phyloP scores from a whole-genome alignment of 2,329 filamentous ascomycete species.

The Fusarium transvaalense region DNA sequence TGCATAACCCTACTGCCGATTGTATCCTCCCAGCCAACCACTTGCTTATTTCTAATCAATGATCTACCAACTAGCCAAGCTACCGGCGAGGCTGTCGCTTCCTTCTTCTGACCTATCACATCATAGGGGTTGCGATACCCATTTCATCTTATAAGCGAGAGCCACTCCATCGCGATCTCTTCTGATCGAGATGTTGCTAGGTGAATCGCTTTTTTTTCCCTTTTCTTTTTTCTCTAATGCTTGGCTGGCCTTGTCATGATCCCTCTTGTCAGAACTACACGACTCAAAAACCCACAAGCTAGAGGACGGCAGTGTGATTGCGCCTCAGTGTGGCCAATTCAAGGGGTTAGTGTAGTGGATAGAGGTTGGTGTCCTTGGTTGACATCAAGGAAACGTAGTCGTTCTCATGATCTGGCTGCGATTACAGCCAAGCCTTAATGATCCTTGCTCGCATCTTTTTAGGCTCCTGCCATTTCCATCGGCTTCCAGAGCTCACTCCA shows the following conservation, averaged over 20 bases:
- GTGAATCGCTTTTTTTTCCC: constrained; percentile 4
- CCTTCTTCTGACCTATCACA: constrained; percentile 13
- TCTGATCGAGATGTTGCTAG: constrained; percentile 14
- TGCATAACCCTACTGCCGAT: constrained; percentile 13
- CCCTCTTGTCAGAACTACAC: neutral
- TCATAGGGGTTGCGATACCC: constrained; percentile 3
- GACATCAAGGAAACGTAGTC: constrained; percentile 4
- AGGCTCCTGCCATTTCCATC: neutral
- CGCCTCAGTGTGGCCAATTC: neutral
- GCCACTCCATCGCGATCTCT: constrained; percentile 16
- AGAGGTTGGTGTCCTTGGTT: constrained; percentile 1
- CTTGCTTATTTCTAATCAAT: constrained; percentile 3
- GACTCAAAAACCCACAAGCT: neutral
- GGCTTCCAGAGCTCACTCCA: neutral
- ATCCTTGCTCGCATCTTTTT: constrained; percentile 3
- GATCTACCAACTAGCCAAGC: constrained; percentile 21
- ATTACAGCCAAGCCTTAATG: neutral
- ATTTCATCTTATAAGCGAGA: constrained; percentile 3
- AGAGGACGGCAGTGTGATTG: neutral
- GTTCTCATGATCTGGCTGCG: neutral
- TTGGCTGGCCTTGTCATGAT: neutral
- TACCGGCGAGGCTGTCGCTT: constrained; percentile 12
- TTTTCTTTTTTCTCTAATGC: constrained; percentile 5
- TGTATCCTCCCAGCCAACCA: constrained; percentile 12
- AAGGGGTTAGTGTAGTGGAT: neutral